Conservation (phyloP, 352 stramenopile species). For the Globisporangium mamillatum region DNA sequence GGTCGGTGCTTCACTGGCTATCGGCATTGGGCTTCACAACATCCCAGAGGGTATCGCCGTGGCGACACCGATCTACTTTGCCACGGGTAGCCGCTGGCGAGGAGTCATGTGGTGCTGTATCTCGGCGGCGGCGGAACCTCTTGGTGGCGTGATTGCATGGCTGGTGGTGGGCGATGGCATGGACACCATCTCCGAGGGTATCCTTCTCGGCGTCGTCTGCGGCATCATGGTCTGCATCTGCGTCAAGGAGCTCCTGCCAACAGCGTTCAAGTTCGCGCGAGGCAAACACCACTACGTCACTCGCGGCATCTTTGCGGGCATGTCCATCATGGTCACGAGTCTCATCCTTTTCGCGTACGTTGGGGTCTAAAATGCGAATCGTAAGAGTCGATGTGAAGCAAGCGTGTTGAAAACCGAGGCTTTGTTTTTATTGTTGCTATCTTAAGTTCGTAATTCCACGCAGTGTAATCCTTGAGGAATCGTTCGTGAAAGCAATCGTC, state of each 20-base stretch:
- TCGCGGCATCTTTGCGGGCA: constrained; percentile 76
- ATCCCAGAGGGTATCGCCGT: constrained; percentile 96
- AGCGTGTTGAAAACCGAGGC: not conserved
- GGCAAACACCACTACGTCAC: constrained; percentile 83
- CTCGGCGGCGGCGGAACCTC: constrained; percentile 83
- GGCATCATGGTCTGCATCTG: constrained; percentile 94
- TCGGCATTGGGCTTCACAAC: constrained; percentile 96
- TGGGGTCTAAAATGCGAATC: constrained; percentile 28
- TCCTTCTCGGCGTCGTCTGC: constrained; percentile 90
- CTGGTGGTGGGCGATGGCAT: constrained; percentile 74
- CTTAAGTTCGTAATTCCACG: not conserved
- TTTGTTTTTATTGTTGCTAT: not conserved
- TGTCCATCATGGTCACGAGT: constrained; percentile 85
- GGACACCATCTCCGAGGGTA: constrained; percentile 63
- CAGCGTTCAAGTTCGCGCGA: constrained; percentile 88
- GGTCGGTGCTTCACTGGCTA: constrained; percentile 89
- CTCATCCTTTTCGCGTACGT: constrained; percentile 88
- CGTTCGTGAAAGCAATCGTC: not conserved
- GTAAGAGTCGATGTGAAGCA: not conserved
- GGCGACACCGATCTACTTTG: constrained; percentile 96
- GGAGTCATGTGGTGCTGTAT: constrained; percentile 93
- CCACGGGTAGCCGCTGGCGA: constrained; percentile 90
- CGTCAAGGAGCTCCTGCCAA: constrained; percentile 91
- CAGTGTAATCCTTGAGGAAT: no score
- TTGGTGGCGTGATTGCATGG: constrained; percentile 90